Evolutionary conservation across 306 rosid species (phyloP).

Genomic region (Ormosia emarginata): DNA sequence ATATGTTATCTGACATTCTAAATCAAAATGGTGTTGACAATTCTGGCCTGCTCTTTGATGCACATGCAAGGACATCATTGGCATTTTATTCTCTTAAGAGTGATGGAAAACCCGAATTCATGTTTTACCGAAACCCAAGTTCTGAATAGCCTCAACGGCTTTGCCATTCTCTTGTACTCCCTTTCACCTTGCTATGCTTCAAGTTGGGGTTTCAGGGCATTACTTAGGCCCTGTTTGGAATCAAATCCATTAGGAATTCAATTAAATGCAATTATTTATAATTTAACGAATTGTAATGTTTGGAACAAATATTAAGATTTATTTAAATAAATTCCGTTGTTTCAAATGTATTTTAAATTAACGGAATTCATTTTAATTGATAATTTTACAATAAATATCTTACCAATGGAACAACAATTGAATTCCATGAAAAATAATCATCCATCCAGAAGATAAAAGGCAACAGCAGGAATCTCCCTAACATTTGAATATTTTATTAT

Average conservation of each 20-base stretch:
- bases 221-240: background rate
- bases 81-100: conserved; percentile 24
- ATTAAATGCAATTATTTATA: background rate
- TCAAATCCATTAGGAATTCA: background rate
- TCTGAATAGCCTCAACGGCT: conserved; percentile 73
- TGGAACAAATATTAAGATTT: background rate
- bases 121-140: conserved; percentile 38
- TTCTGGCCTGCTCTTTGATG: conserved; percentile 31
- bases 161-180: conserved; percentile 55
- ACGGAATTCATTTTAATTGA: background rate
- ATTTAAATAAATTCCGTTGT: background rate
- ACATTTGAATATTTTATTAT: too few species aligned
- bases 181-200: background rate
- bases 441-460: background rate
- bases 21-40: conserved; percentile 39
- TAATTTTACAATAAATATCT: background rate
- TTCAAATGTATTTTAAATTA: background rate
- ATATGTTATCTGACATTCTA: conserved; percentile 31
- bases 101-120: conserved; percentile 28
- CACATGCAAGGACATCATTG: conserved; percentile 30
- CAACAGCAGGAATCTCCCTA: background rate
- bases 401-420: background rate
- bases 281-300: background rate
- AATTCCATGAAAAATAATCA: background rate
- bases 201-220: background rate